Percentiles rank a stretch among this genome's conserved stretches.
phyloP scores from a whole-genome alignment of 192 early-diverging fungal species.

The Oehlia diaphana region DNA sequence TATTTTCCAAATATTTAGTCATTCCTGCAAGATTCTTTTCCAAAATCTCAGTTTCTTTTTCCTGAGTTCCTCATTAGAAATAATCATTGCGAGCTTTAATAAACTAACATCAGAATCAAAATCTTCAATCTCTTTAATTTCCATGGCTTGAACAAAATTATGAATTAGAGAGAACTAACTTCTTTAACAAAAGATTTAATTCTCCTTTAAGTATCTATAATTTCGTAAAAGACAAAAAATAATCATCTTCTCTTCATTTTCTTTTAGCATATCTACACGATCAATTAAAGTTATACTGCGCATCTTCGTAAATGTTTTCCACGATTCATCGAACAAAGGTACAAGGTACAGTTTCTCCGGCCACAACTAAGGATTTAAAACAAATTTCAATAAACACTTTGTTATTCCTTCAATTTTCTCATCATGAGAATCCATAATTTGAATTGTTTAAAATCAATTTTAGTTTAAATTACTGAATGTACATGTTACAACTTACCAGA shows the following conservation, averaged over 20 bases:
- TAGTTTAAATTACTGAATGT: no score
- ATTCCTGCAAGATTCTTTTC: neutral
- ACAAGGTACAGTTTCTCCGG: no score
- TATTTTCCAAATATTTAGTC: neutral
- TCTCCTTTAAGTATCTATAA: neutral
- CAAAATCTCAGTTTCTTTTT: neutral
- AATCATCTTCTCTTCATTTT: no score
- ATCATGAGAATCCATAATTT: no score
- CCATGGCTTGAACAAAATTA: neutral
- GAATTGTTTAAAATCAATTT: no score
- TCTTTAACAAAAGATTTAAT: constrained; percentile 9
- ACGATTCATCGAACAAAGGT: no score
- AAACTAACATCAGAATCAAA: neutral
- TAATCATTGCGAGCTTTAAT: neutral
- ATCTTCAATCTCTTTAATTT: neutral
- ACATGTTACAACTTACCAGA: no score
- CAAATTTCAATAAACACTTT: no score
- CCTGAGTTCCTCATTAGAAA: constrained; percentile 2
- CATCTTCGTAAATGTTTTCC: neutral
- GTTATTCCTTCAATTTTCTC: no score
- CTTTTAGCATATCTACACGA: constrained; percentile 4
- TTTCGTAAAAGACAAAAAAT: neutral
- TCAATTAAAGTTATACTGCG: neutral
- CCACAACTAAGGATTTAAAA: no score
- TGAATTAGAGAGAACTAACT: neutral